These are phyloP conservation scores for Cucumis melo DNA, from an alignment of 306 rosid species.

Conservation along the genomic window DNA sequence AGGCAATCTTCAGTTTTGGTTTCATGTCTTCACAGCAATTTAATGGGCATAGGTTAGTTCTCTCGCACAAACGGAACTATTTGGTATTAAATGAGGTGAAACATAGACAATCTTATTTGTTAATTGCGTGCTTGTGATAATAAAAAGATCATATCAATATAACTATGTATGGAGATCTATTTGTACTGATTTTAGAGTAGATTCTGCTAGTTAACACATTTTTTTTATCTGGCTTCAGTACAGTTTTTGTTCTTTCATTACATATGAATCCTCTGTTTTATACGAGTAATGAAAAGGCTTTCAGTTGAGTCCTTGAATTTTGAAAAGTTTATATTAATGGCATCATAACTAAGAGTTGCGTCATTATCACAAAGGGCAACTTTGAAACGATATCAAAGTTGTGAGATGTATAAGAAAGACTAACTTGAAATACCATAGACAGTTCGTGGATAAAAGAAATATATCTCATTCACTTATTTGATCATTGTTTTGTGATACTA, in stretches of 20 bases:
- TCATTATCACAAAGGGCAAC: background rate
- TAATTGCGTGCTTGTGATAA: background rate
- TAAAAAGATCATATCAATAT: background rate
- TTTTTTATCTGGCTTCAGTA: background rate
- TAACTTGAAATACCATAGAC: background rate
- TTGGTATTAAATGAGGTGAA: background rate
- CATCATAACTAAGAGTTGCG: background rate
- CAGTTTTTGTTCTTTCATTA: background rate
- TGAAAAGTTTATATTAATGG: background rate
- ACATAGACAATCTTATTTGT: background rate
- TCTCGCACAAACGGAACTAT: slow-evolving; percentile 3
- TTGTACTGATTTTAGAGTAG: background rate
- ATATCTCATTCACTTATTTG: background rate
- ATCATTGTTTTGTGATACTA: background rate
- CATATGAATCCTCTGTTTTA: background rate
- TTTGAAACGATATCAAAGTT: background rate
- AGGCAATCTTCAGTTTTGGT: slow-evolving; percentile 39
- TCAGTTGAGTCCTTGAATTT: background rate
- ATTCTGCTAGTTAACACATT: background rate
- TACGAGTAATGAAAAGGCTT: background rate
- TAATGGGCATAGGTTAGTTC: slow-evolving; percentile 64
- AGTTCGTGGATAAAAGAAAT: background rate
- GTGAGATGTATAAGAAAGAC: background rate
- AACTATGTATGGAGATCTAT: background rate
- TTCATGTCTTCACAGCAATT: slow-evolving; percentile 72